Evolutionary conservation across 352 stramenopile species (phyloP).

Genomic region (Phytophthora chlamydospora): DNA sequence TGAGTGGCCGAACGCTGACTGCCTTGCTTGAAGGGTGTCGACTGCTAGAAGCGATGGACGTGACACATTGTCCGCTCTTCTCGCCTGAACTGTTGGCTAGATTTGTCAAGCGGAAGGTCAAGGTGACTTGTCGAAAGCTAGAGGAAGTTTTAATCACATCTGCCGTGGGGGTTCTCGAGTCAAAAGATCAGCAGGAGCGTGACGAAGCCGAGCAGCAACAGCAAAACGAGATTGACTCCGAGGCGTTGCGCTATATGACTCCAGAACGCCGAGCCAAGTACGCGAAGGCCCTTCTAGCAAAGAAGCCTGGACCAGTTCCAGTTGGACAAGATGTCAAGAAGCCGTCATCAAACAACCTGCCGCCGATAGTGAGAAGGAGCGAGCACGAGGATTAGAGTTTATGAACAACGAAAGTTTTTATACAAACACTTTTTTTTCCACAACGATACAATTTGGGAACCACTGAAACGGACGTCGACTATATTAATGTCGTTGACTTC

Average conservation of each 20-base stretch:
- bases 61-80: slow-evolving; percentile 81
- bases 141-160: slow-evolving; percentile 36
- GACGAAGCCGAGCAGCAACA: slow-evolving; percentile 26
- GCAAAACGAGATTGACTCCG: slow-evolving; percentile 21
- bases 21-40: slow-evolving; percentile 59
- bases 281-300: slow-evolving; percentile 21
- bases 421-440: no score
- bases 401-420: neutral
- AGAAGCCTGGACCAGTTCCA: slow-evolving; percentile 5
- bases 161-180: slow-evolving; percentile 18
- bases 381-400: slow-evolving; percentile 32
- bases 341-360: slow-evolving; percentile 32
- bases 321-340: slow-evolving; percentile 23
- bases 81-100: slow-evolving; percentile 51
- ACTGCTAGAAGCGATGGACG: slow-evolving; percentile 75
- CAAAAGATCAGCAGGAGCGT: slow-evolving; percentile 22
- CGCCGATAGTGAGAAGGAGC: slow-evolving; percentile 32
- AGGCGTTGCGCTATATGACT: slow-evolving; percentile 32
- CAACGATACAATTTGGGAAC: neutral
- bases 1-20: slow-evolving; percentile 67
- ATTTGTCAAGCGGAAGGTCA: slow-evolving; percentile 67
- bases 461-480: slow-evolving; percentile 26
- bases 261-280: slow-evolving; percentile 36
- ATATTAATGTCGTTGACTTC: slow-evolving; percentile 11
- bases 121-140: slow-evolving; percentile 51